Evolutionary conservation across 345 rosid species (phyloP), one percentile per base, ranked within the genome.

Genomic region (Salix exigua): DNA sequence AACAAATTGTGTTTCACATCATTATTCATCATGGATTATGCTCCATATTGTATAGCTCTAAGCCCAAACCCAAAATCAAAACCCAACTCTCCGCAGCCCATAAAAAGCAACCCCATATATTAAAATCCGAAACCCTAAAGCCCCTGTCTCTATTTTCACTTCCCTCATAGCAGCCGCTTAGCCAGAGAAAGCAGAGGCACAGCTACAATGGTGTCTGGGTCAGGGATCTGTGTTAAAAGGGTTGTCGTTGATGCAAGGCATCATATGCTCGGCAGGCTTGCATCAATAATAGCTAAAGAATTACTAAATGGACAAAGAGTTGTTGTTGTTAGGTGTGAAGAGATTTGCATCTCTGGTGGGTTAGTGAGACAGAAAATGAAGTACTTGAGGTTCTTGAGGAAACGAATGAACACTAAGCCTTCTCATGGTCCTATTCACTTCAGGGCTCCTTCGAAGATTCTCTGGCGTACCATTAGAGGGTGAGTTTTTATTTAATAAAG

Each of bases 391-490:
- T 78, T 78, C 72, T 66, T 78, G 71, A 63, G 80, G 13, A 78
- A 78, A 61, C 80, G 80, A 23, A 77, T 74, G 84, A 82, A 82
- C 73, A 82, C 84, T 11, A 82, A 82, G 73, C 84, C 84, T 65
- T 82, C 83, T 58, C 86, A 83, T 26, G 86, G 85, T 5, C 86
- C 86, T 65, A 83, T 83, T 68, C 86, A 83, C 38, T 83, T 83
- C 71, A 72, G 86, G 18, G 82, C 86, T 21, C 86, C 86, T 70
- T 61, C 83, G 14, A 83, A 83, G 73, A 83, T 83, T 76, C 75
- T 83, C 25, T 83, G 85, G 85, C 77, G 83, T 9, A 83, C 83
- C 7, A 70, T 83, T 21, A 82, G 85, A 21, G 83, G 85, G 85
- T 83, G 50, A 61, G 75, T 71, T 53, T 48, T 25, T 17, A 48